Conservation (phyloP, 2,329 filamentous ascomycete species). For the Claviceps cyperi region DNA sequence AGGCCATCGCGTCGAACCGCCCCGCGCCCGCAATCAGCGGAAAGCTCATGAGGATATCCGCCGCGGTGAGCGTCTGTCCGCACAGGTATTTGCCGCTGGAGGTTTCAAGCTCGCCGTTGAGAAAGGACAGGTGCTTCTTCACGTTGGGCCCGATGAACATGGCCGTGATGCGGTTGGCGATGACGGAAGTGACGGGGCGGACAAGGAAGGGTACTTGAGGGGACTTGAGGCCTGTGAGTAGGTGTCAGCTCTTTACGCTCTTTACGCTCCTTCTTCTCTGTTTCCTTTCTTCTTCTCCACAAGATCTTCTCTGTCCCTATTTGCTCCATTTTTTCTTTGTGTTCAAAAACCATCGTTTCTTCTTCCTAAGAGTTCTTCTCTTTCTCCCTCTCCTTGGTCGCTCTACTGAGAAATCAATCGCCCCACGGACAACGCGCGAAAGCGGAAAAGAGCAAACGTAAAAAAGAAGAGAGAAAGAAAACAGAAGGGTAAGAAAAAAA, state of each 20-base stretch:
- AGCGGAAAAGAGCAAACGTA: no score
- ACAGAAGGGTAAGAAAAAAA: neutral
- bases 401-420: neutral
- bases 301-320: neutral
- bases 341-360: neutral
- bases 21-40: conserved; percentile 30
- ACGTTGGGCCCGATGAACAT: conserved; percentile 33
- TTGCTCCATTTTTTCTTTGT: neutral
- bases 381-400: no score
- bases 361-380: neutral
- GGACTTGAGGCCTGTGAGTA: conserved; percentile 26
- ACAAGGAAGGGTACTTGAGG: conserved; percentile 35
- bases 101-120: conserved; percentile 34
- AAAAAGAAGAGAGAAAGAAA: neutral
- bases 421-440: neutral
- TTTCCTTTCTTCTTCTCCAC: no score
- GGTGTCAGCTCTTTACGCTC: neutral
- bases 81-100: conserved; percentile 34
- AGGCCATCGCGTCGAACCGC: conserved; percentile 25
- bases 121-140: conserved; percentile 30
- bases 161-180: conserved; percentile 27
- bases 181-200: conserved; percentile 33
- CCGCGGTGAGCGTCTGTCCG: conserved; percentile 32
- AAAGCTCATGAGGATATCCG: conserved; percentile 40
- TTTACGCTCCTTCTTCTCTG: neutral